Percentiles rank a stretch among this genome's conserved stretches.
Conservation (phyloP, 179 eudicot species). For the Carnegiea gigantea region DNA sequence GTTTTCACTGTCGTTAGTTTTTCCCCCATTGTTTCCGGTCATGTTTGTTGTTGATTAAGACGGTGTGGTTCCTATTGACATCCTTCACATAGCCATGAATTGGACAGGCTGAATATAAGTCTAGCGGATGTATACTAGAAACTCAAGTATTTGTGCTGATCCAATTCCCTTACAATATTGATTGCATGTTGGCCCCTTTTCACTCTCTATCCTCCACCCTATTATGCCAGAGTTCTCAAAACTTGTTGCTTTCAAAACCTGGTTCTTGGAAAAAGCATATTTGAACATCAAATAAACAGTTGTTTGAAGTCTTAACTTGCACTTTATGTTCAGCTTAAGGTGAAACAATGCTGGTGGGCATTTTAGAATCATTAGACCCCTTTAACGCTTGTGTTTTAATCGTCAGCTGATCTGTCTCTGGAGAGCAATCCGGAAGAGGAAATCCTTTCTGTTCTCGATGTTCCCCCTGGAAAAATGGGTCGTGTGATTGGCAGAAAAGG, state of each 20-base stretch:
- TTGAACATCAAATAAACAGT: neutral
- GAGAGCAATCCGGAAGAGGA: constrained; percentile 65
- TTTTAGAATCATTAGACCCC: neutral
- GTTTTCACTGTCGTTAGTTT: neutral
- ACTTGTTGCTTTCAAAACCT: neutral
- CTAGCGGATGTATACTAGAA: neutral
- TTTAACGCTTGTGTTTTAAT: constrained; percentile 15
- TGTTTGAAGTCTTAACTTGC: neutral
- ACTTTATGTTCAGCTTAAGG: neutral
- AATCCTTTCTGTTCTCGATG: constrained; percentile 74
- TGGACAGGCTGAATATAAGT: neutral
- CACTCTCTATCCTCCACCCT: too few relatives aligned
- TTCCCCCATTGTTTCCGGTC: neutral
- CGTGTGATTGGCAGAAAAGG: constrained; percentile 78
- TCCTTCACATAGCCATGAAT: neutral
- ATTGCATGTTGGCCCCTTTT: neutral
- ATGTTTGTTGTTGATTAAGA: neutral
- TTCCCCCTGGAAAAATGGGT: constrained; percentile 92
- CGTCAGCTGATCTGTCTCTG: constrained; percentile 36
- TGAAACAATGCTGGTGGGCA: neutral
- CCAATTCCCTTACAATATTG: neutral
- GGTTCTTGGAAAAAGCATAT: neutral
- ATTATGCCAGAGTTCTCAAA: neutral
- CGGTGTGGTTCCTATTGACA: neutral
- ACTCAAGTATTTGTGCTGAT: neutral